Conservation (phyloP, 805 yeast species). For the Ogataea haglerorum region DNA sequence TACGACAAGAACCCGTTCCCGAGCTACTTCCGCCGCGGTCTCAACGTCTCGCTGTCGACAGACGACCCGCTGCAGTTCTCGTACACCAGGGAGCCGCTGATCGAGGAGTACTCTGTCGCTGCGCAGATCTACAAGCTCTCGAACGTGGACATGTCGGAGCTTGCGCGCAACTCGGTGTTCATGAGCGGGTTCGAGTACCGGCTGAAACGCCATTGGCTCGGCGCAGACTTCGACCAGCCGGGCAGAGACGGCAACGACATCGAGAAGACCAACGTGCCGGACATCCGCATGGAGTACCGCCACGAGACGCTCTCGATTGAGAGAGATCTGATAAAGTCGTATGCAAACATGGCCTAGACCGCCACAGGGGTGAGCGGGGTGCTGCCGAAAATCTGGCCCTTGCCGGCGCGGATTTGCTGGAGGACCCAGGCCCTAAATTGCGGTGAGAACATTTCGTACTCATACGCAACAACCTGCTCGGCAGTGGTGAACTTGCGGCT, state of each 20-base stretch:
- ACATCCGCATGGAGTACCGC: constrained; percentile 79
- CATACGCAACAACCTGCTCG: constrained; percentile 26
- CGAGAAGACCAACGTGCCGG: constrained; percentile 93
- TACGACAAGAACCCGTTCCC: constrained; percentile 97
- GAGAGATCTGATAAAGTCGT: constrained; percentile 62
- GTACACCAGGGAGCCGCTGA: constrained; percentile 93
- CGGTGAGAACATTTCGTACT: constrained; percentile 25
- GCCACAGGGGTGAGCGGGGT: constrained; percentile 3
- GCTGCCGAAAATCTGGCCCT: constrained; percentile 27
- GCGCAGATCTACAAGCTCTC: constrained; percentile 95
- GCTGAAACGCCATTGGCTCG: constrained; percentile 91
- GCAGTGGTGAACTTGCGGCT: constrained; percentile 9
- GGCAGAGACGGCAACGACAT: constrained; percentile 85
- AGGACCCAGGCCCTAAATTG: constrained; percentile 21
- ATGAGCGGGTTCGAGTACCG: constrained; percentile 93
- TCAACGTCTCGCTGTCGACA: constrained; percentile 90
- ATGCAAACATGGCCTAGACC: constrained; percentile 33
- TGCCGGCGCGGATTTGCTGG: constrained; percentile 27
- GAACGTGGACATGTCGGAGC: constrained; percentile 94
- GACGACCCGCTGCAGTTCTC: constrained; percentile 98
- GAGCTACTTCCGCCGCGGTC: constrained; percentile 84
- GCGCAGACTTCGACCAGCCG: constrained; percentile 51
- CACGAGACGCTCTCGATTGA: constrained; percentile 74
- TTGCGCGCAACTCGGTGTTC: constrained; percentile 86
- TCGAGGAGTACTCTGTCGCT: constrained; percentile 97